Evolutionary conservation across 805 yeast species (phyloP), one percentile per base, ranked within the genome.

Genomic region (Yarrowia osloensis): DNA sequence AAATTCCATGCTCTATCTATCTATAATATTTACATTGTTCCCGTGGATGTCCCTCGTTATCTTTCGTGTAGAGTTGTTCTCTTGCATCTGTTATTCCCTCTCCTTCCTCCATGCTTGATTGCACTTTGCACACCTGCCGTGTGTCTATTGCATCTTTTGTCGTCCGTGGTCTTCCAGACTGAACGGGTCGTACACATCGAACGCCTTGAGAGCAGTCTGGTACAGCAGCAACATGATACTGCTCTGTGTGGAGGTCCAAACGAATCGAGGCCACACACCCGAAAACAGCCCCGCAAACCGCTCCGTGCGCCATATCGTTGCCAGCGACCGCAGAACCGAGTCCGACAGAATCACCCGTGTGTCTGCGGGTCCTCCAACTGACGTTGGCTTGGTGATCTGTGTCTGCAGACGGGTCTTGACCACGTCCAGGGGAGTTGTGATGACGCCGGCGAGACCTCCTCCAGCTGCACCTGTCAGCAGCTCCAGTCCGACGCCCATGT

Each of bases 161-260:
- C n/a, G 47, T 12, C n/a, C 15, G 33, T 44, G 54, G 21, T 26
- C 22, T 35, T 46, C 54, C 29, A 44, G 22, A 17, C 33, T 26
- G 42, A 61, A 44, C 3, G 66, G 67, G 7, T 63, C 52, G 24
- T 50, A 8, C 29, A 61, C 70, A 62, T 82, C 85, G 62, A 88
- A 77, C 33, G 81, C 77, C 71, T 86, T 86, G 73, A 94, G 79
- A 3, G 94, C 82, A 49, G 86, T 80, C 76, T 95, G 99, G 77
- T 95, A 95, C 44, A 93, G 80, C 70, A 94, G 80, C 66, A 95
- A 81, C 98, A 95, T 94, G 57, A 95, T 88, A 71, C 97, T 90
- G 76, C 97, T 90, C 77, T 95, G 99, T 21, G 93, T 81, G 70
- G 96, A 90, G 0, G 98, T 94, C 99, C 99, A 95, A 4, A 95